Evolutionary conservation across 2,329 filamentous ascomycete species (phyloP), one percentile per base, ranked within the genome.

Genomic region (Calonectria hawksworthii): DNA sequence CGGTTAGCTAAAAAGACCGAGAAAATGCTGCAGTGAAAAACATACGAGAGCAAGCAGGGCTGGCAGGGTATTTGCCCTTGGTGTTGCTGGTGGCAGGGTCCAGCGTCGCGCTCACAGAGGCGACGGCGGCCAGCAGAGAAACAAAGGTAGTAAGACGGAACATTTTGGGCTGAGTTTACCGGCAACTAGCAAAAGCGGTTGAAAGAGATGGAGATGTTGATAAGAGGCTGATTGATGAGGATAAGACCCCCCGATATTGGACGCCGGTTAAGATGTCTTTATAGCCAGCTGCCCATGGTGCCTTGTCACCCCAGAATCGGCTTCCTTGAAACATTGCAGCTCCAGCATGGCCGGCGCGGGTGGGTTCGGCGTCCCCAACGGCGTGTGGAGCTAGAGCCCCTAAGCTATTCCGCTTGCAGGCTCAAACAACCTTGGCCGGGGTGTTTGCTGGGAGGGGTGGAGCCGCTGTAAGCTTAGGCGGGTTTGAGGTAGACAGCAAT

Each of bases 31-130:
- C 8, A 2, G 9, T 7, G 21, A 28, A 28, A 32, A 21, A 66
- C 78, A 21, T 38, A 81, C 79, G 74, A 47, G 70, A 75, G 72
- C 79, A 80, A 63, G 68, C 38, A 23, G 79, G 77, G 61, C 3
- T 78, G 11, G 30, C 54, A n/a, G 78, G 78, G 44, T 77, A 79
- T 80, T 79, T 79, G 34, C 79, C 78, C 70, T 80, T 67, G 68
- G 74, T 80, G 68, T 81, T 80, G 63, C 75, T 80, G 10, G 67
- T 68, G 5, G 79, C 79, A 23, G 79, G 79, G 11, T 80, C 74
- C 47, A 80, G 77, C 16, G 79, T 81, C 61, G 79, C 79, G 59
- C 64, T 75, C 61, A 76, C 78, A 3, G 71, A 74, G 64, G 78
- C 78, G 50, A 67, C 77, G 26, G 77, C 23, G 26, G 75, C 79